phyloP scores from a whole-genome alignment of 208 protist species.

The Crithidia sp. region DNA sequence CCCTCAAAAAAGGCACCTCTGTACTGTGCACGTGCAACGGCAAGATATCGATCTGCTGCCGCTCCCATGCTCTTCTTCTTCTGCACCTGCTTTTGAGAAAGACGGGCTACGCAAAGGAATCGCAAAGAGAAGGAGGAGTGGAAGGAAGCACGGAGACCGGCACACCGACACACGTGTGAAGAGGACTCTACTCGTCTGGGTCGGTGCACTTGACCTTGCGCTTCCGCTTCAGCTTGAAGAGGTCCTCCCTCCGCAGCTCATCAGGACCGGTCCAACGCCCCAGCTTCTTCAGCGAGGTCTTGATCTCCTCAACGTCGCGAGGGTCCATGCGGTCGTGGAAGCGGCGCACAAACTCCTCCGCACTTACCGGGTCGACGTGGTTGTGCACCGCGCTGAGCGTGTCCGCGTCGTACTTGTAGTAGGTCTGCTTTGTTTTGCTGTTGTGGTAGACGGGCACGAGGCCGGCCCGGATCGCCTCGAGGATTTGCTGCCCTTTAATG shows the following conservation, averaged over 20 bases:
- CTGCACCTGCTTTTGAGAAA: too few relatives aligned
- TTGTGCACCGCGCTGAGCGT: constrained; percentile 85
- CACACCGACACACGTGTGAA: too few relatives aligned
- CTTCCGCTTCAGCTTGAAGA: constrained; percentile 82
- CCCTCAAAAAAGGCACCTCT: neutral
- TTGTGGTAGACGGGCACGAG: constrained; percentile 79
- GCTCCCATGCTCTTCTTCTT: too few relatives aligned
- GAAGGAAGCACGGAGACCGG: too few relatives aligned
- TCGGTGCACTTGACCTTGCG: constrained; percentile 82
- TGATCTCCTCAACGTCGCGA: constrained; percentile 72
- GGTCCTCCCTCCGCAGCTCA: constrained; percentile 67
- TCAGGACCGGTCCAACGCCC: constrained; percentile 80
- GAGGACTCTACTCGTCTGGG: constrained; percentile 31
- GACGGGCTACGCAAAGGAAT: too few relatives aligned
- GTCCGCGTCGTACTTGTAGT: constrained; percentile 81
- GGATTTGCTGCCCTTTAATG: constrained; percentile 76
- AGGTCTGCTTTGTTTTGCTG: constrained; percentile 72
- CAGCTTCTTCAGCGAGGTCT: constrained; percentile 66
- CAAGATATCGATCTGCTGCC: neutral
- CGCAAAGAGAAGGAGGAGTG: too few relatives aligned
- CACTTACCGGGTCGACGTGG: constrained; percentile 77
- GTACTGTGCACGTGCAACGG: neutral
- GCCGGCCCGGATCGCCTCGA: constrained; percentile 76
- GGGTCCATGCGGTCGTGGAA: constrained; percentile 83
- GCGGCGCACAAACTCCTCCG: constrained; percentile 83